Base-by-base conservation (phyloP, 768 basidiomycete species). In the Lactarius tabidus region DNA sequence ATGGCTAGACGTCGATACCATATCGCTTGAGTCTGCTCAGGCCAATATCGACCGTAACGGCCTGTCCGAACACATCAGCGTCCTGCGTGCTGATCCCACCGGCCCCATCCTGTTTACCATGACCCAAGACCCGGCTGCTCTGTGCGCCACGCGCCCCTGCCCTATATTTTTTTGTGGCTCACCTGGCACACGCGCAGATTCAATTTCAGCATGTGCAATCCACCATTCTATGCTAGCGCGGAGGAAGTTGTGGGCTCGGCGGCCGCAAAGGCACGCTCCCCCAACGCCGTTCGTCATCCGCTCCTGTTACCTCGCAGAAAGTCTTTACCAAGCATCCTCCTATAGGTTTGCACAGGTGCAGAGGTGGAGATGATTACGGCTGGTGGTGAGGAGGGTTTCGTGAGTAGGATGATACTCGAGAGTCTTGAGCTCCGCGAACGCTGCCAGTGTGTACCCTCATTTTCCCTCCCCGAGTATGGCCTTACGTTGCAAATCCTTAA, bases 181-280 rank as follows among this genome's bases (percentile, higher is more conserved):
- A 65, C 6, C 23, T 51, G 14, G 23, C 12, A 31, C 38, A 9
- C 33, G 33, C 58, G 14, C 59, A 86, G 84, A 4, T 85, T 87
- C 70, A 84, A 89, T 63, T 93, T 96, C 69, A 85, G 87, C 0
- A 93, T 98, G 86, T 98, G 95, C 76, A 99, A 98, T 74, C 96
- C 96, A 0, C 96, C 96, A 0, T 99, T 99, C 75, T 98, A 97
- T 72, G 73, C 79, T n/a, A 90, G 86, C 63, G 71, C 74, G 1
- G 84, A 86, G 35, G 96, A 98, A 64, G 81, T 94, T 9, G 68
- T 71, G 0, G 72, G 75, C 2, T 86, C 85, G 2, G 83, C 85
- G 0, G 81, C 81, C 23, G 76, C 77, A 7, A 98, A 98, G 70
- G 84, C 84, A 55, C 74, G 79, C 17, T 78, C 77, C 7, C 90